These are phyloP conservation scores for Penicillium chermesinum DNA, from an alignment of 495 filamentous ascomycete genomes.

Conservation along the genomic window DNA sequence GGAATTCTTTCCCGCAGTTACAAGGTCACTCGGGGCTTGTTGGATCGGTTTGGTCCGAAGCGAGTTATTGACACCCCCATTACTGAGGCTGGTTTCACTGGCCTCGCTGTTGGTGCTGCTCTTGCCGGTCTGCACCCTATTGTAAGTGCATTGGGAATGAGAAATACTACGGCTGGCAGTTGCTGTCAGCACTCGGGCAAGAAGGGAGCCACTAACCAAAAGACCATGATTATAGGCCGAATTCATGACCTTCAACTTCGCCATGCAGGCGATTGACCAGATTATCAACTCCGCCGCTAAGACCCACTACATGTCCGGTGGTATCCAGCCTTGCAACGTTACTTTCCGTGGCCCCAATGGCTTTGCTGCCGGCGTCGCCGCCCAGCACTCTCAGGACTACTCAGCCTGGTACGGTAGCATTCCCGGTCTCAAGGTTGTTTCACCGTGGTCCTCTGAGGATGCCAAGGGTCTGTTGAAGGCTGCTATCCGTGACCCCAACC, in stretches of 20 bases:
- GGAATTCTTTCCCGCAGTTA: slow-evolving; percentile 50
- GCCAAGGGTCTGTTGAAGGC: slow-evolving; percentile 97
- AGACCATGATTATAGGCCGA: slow-evolving; percentile 64
- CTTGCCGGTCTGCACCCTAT: slow-evolving; percentile 91
- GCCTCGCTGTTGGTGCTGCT: slow-evolving; percentile 89
- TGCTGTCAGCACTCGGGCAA: background rate
- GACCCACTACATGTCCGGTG: slow-evolving; percentile 99
- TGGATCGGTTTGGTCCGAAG: slow-evolving; percentile 96
- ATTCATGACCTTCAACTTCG: slow-evolving; percentile 99
- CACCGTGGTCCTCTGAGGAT: slow-evolving; percentile 94
- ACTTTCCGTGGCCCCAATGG: slow-evolving; percentile 99
- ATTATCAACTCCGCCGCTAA: slow-evolving; percentile 99
- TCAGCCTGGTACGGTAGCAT: slow-evolving; percentile 98
- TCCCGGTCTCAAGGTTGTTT: slow-evolving; percentile 92
- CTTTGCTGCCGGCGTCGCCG: slow-evolving; percentile 90
- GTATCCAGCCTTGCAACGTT: slow-evolving; percentile 98
- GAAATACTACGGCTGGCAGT: background rate
- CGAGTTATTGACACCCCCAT: slow-evolving; percentile 97
- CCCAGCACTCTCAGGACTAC: slow-evolving; percentile 98
- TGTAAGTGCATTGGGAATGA: slow-evolving; percentile 50
- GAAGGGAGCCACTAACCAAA: background rate
- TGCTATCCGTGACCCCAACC: slow-evolving; percentile 96
- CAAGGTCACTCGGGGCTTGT: slow-evolving; percentile 95
- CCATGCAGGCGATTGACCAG: slow-evolving; percentile 99
- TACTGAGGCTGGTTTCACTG: slow-evolving; percentile 91